phyloP scores from a whole-genome alignment of 176 grass and related monocot species.

The Puya raimondii region DNA sequence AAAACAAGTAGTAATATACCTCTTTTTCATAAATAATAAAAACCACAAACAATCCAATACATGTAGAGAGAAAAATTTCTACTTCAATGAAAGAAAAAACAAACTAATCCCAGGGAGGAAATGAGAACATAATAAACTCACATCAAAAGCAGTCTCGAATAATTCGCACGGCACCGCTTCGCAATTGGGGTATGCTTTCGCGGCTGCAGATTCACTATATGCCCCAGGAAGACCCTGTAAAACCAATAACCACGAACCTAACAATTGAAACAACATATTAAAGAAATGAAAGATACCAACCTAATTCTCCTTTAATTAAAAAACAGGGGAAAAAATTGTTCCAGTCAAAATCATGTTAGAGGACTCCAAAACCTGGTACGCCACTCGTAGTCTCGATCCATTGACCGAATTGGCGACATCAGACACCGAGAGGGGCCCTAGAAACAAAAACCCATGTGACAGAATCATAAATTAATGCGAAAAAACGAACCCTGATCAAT shows the following conservation, averaged over 20 bases:
- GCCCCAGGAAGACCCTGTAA: constrained; percentile 61
- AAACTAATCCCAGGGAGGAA: not conserved
- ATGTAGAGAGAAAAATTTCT: not conserved
- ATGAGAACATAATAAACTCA: not conserved
- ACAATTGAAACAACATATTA: not conserved
- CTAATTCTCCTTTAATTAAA: not conserved
- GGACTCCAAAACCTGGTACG: constrained; percentile 2
- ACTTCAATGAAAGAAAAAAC: not conserved
- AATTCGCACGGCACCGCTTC: constrained; percentile 67
- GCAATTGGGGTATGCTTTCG: constrained; percentile 71
- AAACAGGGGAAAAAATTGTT: not conserved
- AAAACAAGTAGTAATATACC: not conserved
- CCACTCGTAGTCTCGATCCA: not conserved
- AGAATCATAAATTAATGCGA: no score
- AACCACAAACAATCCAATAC: not conserved
- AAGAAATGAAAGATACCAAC: not conserved
- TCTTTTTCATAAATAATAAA: no score
- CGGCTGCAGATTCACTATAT: constrained; percentile 73
- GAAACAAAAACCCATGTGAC: not conserved
- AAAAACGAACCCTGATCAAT: not conserved
- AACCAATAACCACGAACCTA: not conserved
- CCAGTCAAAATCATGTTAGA: not conserved
- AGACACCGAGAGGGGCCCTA: not conserved
- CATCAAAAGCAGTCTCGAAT: constrained; percentile 71
- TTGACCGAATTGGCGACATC: not conserved